A percentile compares a stretch with the other conserved stretches of the same genome.
These are phyloP conservation scores for Russula sp. DNA, from an alignment of 768 basidiomycete genomes.

Conservation along the genomic window DNA sequence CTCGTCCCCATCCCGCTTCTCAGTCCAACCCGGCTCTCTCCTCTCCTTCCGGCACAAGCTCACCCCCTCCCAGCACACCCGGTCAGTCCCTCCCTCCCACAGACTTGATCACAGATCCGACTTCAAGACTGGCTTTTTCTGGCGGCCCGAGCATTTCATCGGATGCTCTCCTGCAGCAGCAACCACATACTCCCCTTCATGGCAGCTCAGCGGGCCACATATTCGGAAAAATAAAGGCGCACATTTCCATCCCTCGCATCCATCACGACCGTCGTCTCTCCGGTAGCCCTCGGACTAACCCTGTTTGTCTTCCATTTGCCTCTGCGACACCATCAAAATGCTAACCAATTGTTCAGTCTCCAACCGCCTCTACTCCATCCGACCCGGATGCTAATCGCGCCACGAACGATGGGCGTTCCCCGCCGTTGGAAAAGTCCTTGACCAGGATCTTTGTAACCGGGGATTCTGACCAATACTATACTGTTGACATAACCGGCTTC, in stretches of 20 bases:
- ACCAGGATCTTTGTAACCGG: constrained; percentile 66
- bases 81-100: constrained; percentile 47
- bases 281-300: constrained; percentile 37
- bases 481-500: constrained; percentile 68
- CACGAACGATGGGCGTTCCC: constrained; percentile 30
- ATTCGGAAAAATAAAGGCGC: constrained; percentile 32
- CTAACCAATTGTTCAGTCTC: constrained; percentile 33
- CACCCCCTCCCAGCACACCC: constrained; percentile 68
- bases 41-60: constrained; percentile 67
- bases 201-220: constrained; percentile 20
- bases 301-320: constrained; percentile 31
- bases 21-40: constrained; percentile 57
- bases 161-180: constrained; percentile 40
- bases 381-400: constrained; percentile 27
- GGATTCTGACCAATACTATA: constrained; percentile 71
- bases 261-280: constrained; percentile 33
- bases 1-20: constrained; percentile 36
- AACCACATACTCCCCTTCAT: constrained; percentile 35
- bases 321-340: neutral
- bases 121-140: constrained; percentile 37
- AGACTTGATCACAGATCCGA: constrained; percentile 41
- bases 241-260: constrained; percentile 30
- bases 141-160: constrained; percentile 34
- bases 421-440: constrained; percentile 27
- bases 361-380: constrained; percentile 30